A percentile compares a stretch with the other conserved stretches of the same genome.
Conservation (phyloP, 352 stramenopile species). For the Phytophthora niederhauseri region DNA sequence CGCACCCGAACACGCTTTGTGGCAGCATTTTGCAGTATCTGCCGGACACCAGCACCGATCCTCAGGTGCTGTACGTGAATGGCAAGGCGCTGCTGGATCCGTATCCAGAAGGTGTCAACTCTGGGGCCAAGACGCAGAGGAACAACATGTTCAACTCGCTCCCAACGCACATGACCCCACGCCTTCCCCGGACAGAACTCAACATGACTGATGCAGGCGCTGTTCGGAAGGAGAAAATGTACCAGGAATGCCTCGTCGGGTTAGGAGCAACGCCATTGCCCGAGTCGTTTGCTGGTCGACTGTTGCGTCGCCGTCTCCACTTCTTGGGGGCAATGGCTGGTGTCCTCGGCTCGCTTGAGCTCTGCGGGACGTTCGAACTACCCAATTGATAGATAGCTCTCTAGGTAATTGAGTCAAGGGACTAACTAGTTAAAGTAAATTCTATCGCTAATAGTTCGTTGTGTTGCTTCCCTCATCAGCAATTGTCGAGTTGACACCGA, state of each 20-base stretch:
- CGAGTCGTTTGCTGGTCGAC: neutral
- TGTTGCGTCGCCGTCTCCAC: constrained; percentile 1
- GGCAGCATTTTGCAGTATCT: constrained; percentile 2
- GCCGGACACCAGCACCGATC: neutral
- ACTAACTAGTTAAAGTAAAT: neutral
- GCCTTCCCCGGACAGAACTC: neutral
- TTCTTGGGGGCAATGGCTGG: neutral
- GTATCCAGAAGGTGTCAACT: neutral
- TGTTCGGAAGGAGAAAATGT: neutral
- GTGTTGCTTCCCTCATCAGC: constrained; percentile 1
- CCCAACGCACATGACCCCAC: constrained; percentile 1
- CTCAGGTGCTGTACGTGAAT: neutral
- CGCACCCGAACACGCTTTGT: neutral
- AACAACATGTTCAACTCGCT: constrained; percentile 4
- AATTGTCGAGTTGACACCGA: constrained; percentile 7
- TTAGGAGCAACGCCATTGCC: neutral
- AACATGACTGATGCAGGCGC: neutral
- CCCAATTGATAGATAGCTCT: neutral
- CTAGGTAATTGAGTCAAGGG: neutral
- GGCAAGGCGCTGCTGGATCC: constrained; percentile 3
- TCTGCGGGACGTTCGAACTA: neutral
- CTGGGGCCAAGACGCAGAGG: neutral
- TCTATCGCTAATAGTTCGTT: constrained; percentile 6
- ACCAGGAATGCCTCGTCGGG: neutral
- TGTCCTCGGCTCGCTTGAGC: neutral